These are phyloP conservation scores for Forsythia viridissima DNA, from an alignment of 257 asterid species.

Conservation along the genomic window DNA sequence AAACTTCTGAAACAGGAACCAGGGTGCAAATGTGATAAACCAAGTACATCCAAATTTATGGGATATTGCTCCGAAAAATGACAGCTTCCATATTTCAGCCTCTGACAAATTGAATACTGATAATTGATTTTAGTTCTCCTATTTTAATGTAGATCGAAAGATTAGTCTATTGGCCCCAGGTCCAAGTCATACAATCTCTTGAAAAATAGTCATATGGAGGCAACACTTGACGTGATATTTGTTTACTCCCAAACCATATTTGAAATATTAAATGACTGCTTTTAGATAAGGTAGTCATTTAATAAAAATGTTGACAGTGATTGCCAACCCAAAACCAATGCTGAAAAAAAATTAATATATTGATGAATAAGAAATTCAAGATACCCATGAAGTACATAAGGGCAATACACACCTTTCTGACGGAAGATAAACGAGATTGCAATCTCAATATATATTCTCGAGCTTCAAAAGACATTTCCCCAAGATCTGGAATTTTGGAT, in stretches of 20 bases:
- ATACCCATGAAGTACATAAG: background rate
- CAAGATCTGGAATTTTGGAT: constrained; percentile 54
- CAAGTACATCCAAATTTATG: background rate
- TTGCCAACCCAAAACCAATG: background rate
- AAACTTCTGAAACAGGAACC: background rate
- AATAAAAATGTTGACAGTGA: background rate
- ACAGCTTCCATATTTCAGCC: background rate
- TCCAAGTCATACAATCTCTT: background rate
- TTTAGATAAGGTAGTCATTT: background rate
- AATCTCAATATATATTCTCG: constrained; percentile 59
- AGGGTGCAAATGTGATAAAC: background rate
- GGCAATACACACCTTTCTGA: constrained; percentile 53
- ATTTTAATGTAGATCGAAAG: background rate
- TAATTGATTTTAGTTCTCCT: background rate
- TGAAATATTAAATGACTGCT: background rate
- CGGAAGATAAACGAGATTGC: constrained; percentile 64
- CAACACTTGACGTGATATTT: background rate
- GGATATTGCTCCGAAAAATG: background rate
- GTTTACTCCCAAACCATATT: background rate
- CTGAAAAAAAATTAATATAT: background rate
- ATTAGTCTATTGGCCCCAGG: background rate
- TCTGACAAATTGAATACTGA: background rate
- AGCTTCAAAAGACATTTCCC: constrained; percentile 83
- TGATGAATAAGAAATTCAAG: background rate
- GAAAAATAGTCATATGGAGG: background rate